Evolutionary conservation across 108 stramenopile genomes (phyloP), one percentile per base, ranked within the genome.

Genomic region (Nitzschia putrida): DNA sequence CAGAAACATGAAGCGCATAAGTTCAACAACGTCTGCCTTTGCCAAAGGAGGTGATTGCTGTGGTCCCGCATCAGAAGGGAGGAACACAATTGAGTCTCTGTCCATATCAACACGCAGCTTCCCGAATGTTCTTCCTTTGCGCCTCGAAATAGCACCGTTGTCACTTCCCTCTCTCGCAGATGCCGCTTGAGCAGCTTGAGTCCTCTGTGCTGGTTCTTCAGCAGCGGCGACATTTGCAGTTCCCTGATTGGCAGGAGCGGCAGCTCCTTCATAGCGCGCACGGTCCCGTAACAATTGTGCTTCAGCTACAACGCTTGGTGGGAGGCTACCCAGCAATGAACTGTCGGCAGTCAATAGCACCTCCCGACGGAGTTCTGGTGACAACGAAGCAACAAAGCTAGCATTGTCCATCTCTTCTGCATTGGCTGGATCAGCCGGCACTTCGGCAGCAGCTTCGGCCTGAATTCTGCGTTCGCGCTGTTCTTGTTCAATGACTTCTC

Each of bases 361-460:
- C 66, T 98, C 97, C 58, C 85, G 72, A 14, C 97, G 81, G 38
- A 98, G 86, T 41, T 97, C 95, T 51, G 95, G 92, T 8, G 90
- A 80, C 37, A 97, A 73, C 10, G 97, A 96, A 7, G 95, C 95
- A 41, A 96, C 68, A 69, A 96, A 95, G 51, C 91, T 90, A 41
- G 92, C 93, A 72, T 91, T 95, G 74, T 97, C 97, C 82, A 85
- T 85, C 26, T 94, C 95, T 78, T 94, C 85, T 21, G 94, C 97
- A 54, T 90, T 83, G 10, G 91, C 79, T 7, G 97, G 95, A 78
- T 96, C 96, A 5, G 95, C 94, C 41, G 94, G 88, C 44, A 87
- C 81, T 34, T 34, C 29, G 3, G 29, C 29, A 3, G 29, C 29
- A 18, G 47, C 14, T 57, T 80, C 45, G 25, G 83, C 77, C 20